phyloP scores from a whole-genome alignment of 176 grass and related monocot species.

The Oryza brachyantha region DNA sequence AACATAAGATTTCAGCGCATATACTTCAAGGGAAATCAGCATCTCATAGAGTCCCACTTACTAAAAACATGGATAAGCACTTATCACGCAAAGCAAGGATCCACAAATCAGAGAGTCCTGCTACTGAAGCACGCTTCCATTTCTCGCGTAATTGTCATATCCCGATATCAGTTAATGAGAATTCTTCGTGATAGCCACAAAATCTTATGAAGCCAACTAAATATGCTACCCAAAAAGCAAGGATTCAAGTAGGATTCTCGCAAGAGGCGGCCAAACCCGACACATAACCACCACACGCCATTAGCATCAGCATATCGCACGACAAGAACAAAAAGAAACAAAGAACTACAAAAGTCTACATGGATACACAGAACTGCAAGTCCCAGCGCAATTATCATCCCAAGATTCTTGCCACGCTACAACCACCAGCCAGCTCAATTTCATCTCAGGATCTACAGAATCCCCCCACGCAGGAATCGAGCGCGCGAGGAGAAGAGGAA shows the following conservation, averaged over 20 bases:
- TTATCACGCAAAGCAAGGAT: not conserved
- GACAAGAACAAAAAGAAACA: not conserved
- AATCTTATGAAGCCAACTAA: not conserved
- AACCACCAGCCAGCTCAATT: not conserved
- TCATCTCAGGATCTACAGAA: not conserved
- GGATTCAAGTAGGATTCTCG: not conserved
- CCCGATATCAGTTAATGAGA: slow-evolving; percentile 4
- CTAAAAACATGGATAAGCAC: slow-evolving; percentile 22
- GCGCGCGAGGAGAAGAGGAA: not conserved
- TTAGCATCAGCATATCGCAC: not conserved
- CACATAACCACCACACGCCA: not conserved
- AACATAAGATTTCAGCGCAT: not conserved
- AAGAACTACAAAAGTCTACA: not conserved
- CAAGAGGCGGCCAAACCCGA: not conserved
- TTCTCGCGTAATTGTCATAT: not conserved
- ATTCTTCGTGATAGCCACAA: not conserved
- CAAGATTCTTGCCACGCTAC: not conserved
- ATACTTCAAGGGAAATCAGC: not conserved
- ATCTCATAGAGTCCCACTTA: not conserved
- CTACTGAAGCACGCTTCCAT: not conserved
- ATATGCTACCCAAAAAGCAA: not conserved
- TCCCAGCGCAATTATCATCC: not conserved
- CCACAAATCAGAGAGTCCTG: not conserved
- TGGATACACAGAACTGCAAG: not conserved
- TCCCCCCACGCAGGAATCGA: slow-evolving; percentile 1